Conservation (phyloP, 352 stramenopile genomes). For the Pythium dissimile region DNA sequence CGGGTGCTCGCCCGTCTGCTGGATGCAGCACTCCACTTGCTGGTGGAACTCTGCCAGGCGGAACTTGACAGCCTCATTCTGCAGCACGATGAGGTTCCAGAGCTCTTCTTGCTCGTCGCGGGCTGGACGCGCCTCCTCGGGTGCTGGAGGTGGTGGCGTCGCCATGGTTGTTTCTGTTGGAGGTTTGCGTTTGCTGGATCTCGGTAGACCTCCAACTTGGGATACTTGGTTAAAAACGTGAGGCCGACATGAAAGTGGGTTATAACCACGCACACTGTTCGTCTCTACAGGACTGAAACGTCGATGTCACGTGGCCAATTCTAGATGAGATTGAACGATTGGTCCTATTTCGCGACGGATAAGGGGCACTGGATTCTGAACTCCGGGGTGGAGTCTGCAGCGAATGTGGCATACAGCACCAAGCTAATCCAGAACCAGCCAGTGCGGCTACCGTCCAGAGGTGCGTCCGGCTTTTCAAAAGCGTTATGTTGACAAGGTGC, state of each 20-base stretch:
- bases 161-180: not conserved
- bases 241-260: too few species aligned
- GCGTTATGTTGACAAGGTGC: conserved; percentile 10
- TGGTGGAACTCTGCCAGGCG: conserved; percentile 59
- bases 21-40: conserved; percentile 60
- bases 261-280: too few species aligned
- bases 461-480: conserved; percentile 3
- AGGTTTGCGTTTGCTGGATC: not conserved
- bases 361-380: too few species aligned
- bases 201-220: too few species aligned
- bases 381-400: too few species aligned
- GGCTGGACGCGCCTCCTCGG: not conserved
- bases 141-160: not conserved
- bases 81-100: conserved; percentile 57
- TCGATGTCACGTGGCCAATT: too few species aligned
- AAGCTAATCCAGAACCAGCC: conserved; percentile 18
- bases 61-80: conserved; percentile 39
- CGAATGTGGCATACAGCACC: too few species aligned
- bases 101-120: conserved; percentile 26
- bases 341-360: too few species aligned
- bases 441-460: not conserved
- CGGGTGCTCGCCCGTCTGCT: conserved; percentile 48
- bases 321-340: too few species aligned
- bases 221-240: too few species aligned
- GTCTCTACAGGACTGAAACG: too few species aligned